Conservation (phyloP, 805 yeast genomes). For the Suhomyces tanzawaensis region DNA sequence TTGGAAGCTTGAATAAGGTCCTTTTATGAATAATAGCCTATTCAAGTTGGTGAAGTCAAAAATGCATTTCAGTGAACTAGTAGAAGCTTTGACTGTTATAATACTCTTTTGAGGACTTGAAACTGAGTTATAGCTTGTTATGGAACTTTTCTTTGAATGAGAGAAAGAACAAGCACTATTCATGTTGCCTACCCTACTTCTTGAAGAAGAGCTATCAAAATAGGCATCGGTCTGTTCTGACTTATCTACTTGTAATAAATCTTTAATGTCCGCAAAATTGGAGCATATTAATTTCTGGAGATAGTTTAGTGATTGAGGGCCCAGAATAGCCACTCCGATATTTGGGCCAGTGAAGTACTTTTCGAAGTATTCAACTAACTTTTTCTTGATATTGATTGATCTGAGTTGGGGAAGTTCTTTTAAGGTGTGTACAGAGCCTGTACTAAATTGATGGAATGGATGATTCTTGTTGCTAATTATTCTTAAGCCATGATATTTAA, state of each 20-base stretch:
- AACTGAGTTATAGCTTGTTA: too few relatives aligned
- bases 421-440: slow-evolving; percentile 60
- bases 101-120: too few relatives aligned
- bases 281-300: slow-evolving; percentile 50
- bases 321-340: slow-evolving; percentile 58
- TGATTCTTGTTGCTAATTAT: slow-evolving; percentile 46
- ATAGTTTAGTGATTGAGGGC: slow-evolving; percentile 62
- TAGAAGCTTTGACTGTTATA: too few relatives aligned
- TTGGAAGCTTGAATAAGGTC: slow-evolving; percentile 26
- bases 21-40: slow-evolving; percentile 5
- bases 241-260: too few relatives aligned
- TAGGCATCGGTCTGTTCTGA: too few relatives aligned
- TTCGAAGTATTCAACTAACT: slow-evolving; percentile 39
- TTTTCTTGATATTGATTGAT: slow-evolving; percentile 33
- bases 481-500: slow-evolving; percentile 58
- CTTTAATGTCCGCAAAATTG: slow-evolving; percentile 39
- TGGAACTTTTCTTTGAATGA: too few relatives aligned
- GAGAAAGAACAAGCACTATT: too few relatives aligned
- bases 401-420: slow-evolving; percentile 29
- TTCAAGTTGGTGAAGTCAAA: not conserved
- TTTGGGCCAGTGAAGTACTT: slow-evolving; percentile 44
- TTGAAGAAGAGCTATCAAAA: too few relatives aligned
- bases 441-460: slow-evolving; percentile 60
- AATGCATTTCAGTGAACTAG: too few relatives aligned
- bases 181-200: too few relatives aligned